Base-by-base conservation (phyloP, 1,139 yeast genomes). In the Chernovozyma aurita region DNA sequence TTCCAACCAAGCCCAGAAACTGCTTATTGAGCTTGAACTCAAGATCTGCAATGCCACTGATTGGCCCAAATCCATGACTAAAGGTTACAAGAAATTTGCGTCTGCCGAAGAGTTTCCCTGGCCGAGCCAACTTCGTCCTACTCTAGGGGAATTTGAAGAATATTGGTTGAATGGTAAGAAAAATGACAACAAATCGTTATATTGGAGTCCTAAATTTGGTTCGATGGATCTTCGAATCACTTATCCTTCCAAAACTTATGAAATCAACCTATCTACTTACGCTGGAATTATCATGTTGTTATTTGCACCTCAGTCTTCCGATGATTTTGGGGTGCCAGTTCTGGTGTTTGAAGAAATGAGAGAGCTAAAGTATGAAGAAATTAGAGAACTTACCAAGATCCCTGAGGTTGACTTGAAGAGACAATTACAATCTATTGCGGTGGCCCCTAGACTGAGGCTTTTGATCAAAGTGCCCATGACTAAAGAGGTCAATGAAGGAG, bases 181-280 rank as follows among this genome's bases (percentile, higher is more conserved):
- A 38, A 87, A 85, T 53, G 78, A 72, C 41, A 94, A 94, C 34
- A 76, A 95, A 50, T 74, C 78, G 24, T 62, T 92, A 37, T 75
- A 69, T 31, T 92, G 97, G 97, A 82, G 88, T 32, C 87, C 90
- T 18, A 80, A 81, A 47, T 76, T 81, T 51, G 95, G 96, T 1
- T 78, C 87, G 2, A 79, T 85, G 44, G 97, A 88, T 48, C 71
- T 94, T 39, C 67, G 82, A 36, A 76, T 80, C 45, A 69, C 80
- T 24, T 82, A 78, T 45, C 80, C 82, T 6, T 73, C 78, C 30
- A 73, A 78, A 34, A 76, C 85, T 1, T 90, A 92, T 52, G 94
- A 85, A 40, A 75, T 90, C 34, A 85, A 80, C 46, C 70, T 90
- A 75, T 81, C 96, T 0, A 74, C 95, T 0, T 78, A 80, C 47